Base-by-base conservation (phyloP, 768 basidiomycete species). In the Termitomyces sp. region DNA sequence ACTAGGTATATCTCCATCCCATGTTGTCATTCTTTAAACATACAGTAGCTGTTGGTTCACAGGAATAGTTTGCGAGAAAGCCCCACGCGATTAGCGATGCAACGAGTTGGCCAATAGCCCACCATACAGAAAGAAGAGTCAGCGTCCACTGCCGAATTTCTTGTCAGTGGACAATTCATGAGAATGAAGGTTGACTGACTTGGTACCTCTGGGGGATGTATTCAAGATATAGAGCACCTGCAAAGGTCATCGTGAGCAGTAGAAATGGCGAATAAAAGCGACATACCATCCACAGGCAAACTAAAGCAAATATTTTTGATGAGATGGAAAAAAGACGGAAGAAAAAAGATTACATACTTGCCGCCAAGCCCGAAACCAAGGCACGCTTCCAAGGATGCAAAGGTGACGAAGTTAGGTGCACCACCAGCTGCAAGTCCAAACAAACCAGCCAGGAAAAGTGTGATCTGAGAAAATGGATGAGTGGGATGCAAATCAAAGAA, bases 1-100 rank as follows among this genome's bases (percentile, higher is more conserved):
- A 81, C 75, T 80, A 68, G 22, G 76, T 75, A 65, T 83, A 84
- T 67, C 84, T 72, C 84, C 84, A 86, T 12, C 84, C 84, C 77
- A 80, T 82, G 60, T 85, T 86, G 60, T 75, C 69, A 0, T 69
- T 71, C 57, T 75, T 76, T 2, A 72, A 64, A 61, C 84, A 86
- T 31, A 55, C 49, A 15, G 66, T 56, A 39, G 76, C 71, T 33
- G 62, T 64, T 18, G 72, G 58, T 29, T 68, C 62, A 64, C 84
- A 85, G 4, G 83, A 81, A 62, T 78, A 84, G 59, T 78, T 80
- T 26, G 75, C 76, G 34, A 85, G 81, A 62, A 84, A 80, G 0
- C 73, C 80, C 77, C 81, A 85, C 7, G 81, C 78, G 31, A 85
- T 72, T 31, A 79, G 66, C 18, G 77, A 82, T 9, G 81, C 77